A percentile compares a stretch with the other conserved stretches of the same genome.
Conservation (phyloP, 176 grass and related monocot species). For the Oryza longistaminata region DNA sequence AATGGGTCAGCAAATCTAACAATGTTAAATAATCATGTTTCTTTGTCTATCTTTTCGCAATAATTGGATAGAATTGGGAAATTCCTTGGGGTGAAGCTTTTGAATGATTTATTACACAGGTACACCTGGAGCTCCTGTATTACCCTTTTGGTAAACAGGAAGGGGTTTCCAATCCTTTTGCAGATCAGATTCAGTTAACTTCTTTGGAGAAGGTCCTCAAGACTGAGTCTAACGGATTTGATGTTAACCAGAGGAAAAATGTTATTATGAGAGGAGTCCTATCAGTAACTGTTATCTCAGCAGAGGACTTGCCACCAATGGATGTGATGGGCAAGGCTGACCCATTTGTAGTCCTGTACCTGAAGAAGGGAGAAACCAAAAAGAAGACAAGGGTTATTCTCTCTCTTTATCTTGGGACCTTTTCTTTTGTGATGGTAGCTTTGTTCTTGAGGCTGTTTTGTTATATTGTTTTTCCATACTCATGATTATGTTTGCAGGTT, state of each 20-base stretch:
- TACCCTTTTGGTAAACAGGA: constrained; percentile 71
- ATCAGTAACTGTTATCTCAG: constrained; percentile 87
- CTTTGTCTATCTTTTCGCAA: not conserved
- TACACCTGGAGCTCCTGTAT: constrained; percentile 93
- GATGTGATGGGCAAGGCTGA: constrained; percentile 96
- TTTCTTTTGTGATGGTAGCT: not conserved
- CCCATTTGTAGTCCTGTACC: constrained; percentile 79
- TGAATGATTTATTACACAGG: constrained; percentile 50
- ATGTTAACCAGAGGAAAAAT: constrained; percentile 82
- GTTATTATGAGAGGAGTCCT: constrained; percentile 93
- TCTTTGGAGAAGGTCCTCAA: constrained; percentile 95
- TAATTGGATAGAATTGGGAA: not conserved
- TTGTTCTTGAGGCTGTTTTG: not conserved
- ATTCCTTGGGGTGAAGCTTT: constrained; percentile 21
- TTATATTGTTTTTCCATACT: not conserved
- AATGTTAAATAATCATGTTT: not conserved
- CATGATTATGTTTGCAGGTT: constrained; percentile 58
- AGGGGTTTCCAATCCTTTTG: constrained; percentile 81
- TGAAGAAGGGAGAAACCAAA: constrained; percentile 90
- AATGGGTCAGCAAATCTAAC: not conserved
- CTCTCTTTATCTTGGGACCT: not conserved
- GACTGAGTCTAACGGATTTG: constrained; percentile 65
- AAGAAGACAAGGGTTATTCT: constrained; percentile 89
- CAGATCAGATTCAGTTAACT: constrained; percentile 69
- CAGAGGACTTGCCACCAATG: constrained; percentile 92